A percentile compares a stretch with the other conserved stretches of the same genome.
phyloP scores from a whole-genome alignment of 352 stramenopile genomes.

The Lagenidium giganteum region DNA sequence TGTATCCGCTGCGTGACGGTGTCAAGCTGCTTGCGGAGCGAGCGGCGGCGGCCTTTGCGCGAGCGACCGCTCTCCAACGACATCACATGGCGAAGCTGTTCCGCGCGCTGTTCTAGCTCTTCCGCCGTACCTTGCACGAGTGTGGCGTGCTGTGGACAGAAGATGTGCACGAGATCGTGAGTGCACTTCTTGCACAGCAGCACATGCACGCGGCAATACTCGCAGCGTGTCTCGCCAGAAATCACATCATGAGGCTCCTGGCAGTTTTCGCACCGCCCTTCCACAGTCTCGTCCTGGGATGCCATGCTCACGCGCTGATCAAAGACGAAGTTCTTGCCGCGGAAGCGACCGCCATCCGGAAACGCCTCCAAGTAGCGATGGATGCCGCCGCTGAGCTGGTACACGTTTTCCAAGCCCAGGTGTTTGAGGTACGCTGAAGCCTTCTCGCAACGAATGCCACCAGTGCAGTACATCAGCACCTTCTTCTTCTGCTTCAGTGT shows the following conservation, averaged over 20 bases:
- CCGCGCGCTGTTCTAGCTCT: constrained; percentile 26
- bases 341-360: constrained; percentile 63
- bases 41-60: constrained; percentile 67
- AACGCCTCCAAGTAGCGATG: constrained; percentile 82
- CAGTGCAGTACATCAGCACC: constrained; percentile 87
- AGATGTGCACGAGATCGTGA: constrained; percentile 28
- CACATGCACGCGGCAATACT: constrained; percentile 78
- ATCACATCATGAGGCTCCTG: constrained; percentile 54
- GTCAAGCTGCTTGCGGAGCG: constrained; percentile 77
- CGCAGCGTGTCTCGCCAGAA: constrained; percentile 54
- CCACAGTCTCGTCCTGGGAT: constrained; percentile 43
- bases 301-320: constrained; percentile 73
- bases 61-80: constrained; percentile 27
- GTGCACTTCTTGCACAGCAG: constrained; percentile 58
- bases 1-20: constrained; percentile 62
- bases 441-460: constrained; percentile 82
- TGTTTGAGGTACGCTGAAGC: constrained; percentile 73
- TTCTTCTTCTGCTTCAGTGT: constrained; percentile 57
- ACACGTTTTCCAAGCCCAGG: constrained; percentile 64
- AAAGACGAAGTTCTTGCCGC: constrained; percentile 86
- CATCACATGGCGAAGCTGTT: constrained; percentile 28
- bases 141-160: constrained; percentile 53
- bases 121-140: constrained; percentile 35
- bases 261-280: constrained; percentile 61
- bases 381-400: constrained; percentile 76